Evolutionary conservation across 805 yeast species (phyloP), one percentile per base, ranked within the genome.

Genomic region (Ogataea zsoltii): DNA sequence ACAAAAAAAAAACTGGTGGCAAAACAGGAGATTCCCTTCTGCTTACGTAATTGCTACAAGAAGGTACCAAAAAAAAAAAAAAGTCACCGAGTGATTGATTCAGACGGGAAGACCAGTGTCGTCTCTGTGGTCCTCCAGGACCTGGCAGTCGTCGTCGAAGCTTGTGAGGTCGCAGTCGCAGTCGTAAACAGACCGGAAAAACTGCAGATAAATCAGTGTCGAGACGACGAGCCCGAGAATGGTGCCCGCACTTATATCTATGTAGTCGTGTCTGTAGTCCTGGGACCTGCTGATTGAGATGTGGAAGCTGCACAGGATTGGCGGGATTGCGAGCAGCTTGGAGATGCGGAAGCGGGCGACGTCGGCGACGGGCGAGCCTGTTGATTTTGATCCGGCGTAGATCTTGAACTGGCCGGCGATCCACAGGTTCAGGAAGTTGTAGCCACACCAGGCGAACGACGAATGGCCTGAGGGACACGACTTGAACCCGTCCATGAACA

Each of bases 221-320:
- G 89, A 88, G 21, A 79, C 66, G 2, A 63, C 32, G 12, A 69
- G 54, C 1, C 97, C 98, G 3, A 91, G 57, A 1, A 70, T 16
- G 23, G 85, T 71, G 3, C 98, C 99, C 12, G 80, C 57, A 0
- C 85, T 53, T 3, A 92, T 83, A 64, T 94, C 98, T 15, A 83
- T 70, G 60, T 84, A 88, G 65, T 90, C 97, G 60, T 94, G 98
- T 63, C 96, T 77, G 65, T 90, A 91, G 67, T 92, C 98, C 55
- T 85, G 83, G 1, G 96, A 85, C 53, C 98, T 75, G 41, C 91
- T 79, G 38, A 86, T 65, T 0, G 96, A 96, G 53, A 91, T 83
- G 44, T 80, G 71, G 1, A 77, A 56, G 1, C 96, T 95, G 11
- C 86, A 73, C 12, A 87, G 58, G 0, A 76, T 55, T 1, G 92